Conservation (phyloP, 2,329 filamentous ascomycete species). For the Gnomoniopsis sp. region DNA sequence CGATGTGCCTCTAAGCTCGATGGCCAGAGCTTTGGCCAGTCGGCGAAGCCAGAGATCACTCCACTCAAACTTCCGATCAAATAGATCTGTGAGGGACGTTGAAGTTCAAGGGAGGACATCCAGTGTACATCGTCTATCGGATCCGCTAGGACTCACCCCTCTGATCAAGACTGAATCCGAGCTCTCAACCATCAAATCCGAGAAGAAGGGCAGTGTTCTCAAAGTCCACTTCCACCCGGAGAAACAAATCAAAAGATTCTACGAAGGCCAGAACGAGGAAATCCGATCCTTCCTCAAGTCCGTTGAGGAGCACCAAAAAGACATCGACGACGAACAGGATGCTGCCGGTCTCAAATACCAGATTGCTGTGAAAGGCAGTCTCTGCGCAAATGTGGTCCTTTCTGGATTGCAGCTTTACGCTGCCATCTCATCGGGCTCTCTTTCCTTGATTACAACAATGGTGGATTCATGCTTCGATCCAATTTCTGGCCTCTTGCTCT, state of each 20-base stretch:
- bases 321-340: slow-evolving; percentile 73
- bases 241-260: slow-evolving; percentile 66
- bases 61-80: slow-evolving; percentile 6
- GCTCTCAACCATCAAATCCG: background rate
- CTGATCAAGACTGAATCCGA: slow-evolving; percentile 6
- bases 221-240: background rate
- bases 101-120: background rate
- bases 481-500: slow-evolving; percentile 79
- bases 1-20: slow-evolving; percentile 8
- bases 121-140: background rate
- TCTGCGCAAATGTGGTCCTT: slow-evolving; percentile 76
- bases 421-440: slow-evolving; percentile 79
- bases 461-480: slow-evolving; percentile 94
- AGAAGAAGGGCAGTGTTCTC: background rate
- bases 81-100: slow-evolving; percentile 10
- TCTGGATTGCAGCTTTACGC: slow-evolving; percentile 83
- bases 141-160: slow-evolving; percentile 5
- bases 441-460: slow-evolving; percentile 96
- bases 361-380: slow-evolving; percentile 63
- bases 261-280: slow-evolving; percentile 85
- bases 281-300: slow-evolving; percentile 89
- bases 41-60: slow-evolving; percentile 8
- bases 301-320: slow-evolving; percentile 82
- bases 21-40: slow-evolving; percentile 3
- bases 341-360: slow-evolving; percentile 76